These are phyloP conservation scores for Rhodomyrtus tomentosa DNA, from an alignment of 345 rosid species.

Conservation along the genomic window DNA sequence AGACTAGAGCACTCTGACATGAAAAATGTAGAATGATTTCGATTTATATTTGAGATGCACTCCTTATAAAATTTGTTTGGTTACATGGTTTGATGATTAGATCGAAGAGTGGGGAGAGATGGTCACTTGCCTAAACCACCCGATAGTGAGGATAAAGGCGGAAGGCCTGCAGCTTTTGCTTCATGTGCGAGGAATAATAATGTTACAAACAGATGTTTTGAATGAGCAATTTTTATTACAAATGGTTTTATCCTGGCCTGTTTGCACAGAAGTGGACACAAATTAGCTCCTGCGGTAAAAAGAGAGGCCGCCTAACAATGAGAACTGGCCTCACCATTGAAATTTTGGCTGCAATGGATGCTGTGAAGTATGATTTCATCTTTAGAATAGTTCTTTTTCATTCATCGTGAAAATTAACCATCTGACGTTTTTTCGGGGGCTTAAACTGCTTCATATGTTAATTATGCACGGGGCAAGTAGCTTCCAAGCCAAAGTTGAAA, in stretches of 20 bases:
- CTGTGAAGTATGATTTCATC: conserved; percentile 65
- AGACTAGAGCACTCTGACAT: neutral
- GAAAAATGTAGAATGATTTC: neutral
- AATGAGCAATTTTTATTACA: neutral
- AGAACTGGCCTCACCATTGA: conserved; percentile 98
- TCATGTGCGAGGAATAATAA: neutral
- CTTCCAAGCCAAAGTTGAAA: too few relatives aligned
- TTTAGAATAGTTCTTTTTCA: neutral
- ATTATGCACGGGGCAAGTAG: too few relatives aligned
- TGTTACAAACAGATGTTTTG: neutral
- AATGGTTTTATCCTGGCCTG: neutral
- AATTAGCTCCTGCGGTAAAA: too few relatives aligned
- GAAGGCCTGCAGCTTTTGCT: neutral
- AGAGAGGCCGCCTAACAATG: too few relatives aligned
- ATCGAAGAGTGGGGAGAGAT: neutral
- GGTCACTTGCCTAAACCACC: neutral
- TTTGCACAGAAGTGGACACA: too few relatives aligned
- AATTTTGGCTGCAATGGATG: conserved; percentile 97
- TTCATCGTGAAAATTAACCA: too few relatives aligned
- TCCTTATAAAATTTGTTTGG: neutral
- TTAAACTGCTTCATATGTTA: too few relatives aligned
- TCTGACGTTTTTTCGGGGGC: too few relatives aligned
- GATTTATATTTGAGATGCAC: neutral
- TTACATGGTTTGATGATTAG: neutral
- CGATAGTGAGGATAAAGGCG: neutral